Conservation (phyloP, 495 filamentous ascomycete species). For the Xylaria sp. region DNA sequence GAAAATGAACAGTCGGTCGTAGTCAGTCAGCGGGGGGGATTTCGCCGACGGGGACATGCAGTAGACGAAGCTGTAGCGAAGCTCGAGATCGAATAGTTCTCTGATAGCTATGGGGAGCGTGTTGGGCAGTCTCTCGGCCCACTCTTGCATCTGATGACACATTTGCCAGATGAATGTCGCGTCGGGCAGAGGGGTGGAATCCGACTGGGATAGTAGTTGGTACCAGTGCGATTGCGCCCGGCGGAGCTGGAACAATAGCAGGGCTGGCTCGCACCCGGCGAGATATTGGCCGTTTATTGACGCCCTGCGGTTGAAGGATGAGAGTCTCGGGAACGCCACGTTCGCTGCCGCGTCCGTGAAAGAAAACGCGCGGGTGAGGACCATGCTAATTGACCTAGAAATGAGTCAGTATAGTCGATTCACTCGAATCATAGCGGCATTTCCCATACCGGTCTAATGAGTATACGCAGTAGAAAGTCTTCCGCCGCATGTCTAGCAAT, state of each 20-base stretch:
- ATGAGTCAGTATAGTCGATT: constrained; percentile 17
- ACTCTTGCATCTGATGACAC: constrained; percentile 68
- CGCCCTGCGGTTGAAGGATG: constrained; percentile 44
- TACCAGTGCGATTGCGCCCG: constrained; percentile 83
- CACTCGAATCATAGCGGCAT: too few relatives aligned
- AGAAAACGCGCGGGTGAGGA: constrained; percentile 81
- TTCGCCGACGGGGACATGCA: constrained; percentile 77
- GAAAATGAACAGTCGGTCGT: constrained; percentile 78
- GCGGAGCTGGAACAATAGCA: constrained; percentile 77
- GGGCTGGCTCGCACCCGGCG: constrained; percentile 56
- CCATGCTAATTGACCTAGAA: constrained; percentile 77
- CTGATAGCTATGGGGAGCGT: constrained; percentile 64
- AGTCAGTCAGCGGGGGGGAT: constrained; percentile 67
- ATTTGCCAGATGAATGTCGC: constrained; percentile 67
- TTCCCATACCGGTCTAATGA: constrained; percentile 75
- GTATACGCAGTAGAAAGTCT: constrained; percentile 87
- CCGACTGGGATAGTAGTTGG: constrained; percentile 77
- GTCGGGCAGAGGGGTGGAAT: constrained; percentile 64
- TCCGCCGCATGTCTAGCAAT: constrained; percentile 75
- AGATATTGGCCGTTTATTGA: constrained; percentile 49
- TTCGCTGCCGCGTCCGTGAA: constrained; percentile 88
- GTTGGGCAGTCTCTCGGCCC: constrained; percentile 67
- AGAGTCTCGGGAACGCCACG: constrained; percentile 62
- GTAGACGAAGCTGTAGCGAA: constrained; percentile 84
- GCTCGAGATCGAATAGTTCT: constrained; percentile 78